phyloP scores from a whole-genome alignment of 1,139 yeast genomes.

The Saccharomyces hybrid region DNA sequence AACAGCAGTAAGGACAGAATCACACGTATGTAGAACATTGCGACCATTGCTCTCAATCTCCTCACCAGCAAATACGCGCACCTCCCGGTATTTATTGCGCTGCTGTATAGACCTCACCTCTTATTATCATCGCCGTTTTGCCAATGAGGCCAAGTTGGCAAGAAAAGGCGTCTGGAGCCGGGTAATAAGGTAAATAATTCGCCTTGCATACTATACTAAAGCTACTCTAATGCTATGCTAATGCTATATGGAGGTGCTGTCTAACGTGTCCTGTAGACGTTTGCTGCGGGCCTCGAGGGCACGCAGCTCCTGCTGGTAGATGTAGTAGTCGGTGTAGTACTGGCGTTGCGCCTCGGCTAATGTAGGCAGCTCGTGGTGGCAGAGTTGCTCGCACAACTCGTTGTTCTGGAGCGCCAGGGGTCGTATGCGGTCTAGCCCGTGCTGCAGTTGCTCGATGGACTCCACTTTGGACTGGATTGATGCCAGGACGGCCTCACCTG shows the following conservation, averaged over 20 bases:
- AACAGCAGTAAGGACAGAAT: background rate
- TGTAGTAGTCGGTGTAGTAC: slow-evolving; percentile 19
- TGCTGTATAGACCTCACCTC: background rate
- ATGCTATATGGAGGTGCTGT: background rate
- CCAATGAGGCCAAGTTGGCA: background rate
- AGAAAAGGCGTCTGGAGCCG: background rate
- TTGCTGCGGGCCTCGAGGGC: background rate
- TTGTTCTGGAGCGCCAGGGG: slow-evolving; percentile 12
- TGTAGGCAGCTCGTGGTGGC: slow-evolving; percentile 12
- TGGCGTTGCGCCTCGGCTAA: slow-evolving; percentile 12
- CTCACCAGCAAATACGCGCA: slow-evolving; percentile 12
- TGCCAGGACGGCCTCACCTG: slow-evolving; percentile 2
- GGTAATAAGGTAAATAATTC: background rate
- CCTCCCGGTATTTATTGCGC: slow-evolving; percentile 45
- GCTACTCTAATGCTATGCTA: background rate
- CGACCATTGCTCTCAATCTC: background rate
- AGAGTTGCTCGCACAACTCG: slow-evolving; percentile 6
- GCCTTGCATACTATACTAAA: background rate
- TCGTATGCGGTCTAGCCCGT: slow-evolving; percentile 8
- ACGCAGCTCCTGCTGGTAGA: slow-evolving; percentile 12
- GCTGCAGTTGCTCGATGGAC: slow-evolving; percentile 7
- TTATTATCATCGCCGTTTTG: background rate
- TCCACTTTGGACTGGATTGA: slow-evolving; percentile 4
- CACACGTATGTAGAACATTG: background rate
- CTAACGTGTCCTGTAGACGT: background rate